Percentiles rank a stretch among this genome's conserved stretches.
phyloP scores from a whole-genome alignment of 108 stramenopile genomes.

The Fragilaria crotonensis region DNA sequence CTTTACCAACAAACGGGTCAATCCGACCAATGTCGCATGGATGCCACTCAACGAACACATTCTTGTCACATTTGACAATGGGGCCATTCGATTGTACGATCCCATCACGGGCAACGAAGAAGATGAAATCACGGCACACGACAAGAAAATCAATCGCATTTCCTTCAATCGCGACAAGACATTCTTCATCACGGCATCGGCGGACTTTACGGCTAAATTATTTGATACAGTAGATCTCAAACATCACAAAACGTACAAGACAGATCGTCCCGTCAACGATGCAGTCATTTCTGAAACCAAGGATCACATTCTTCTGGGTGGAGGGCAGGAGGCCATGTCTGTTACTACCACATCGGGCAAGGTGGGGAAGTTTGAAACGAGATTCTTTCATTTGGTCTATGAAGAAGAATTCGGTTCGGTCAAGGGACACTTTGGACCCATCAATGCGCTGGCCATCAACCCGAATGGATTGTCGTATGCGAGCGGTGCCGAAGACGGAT shows the following conservation, averaged over 20 bases:
- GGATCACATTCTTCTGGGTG: slow-evolving; percentile 96
- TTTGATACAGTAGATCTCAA: slow-evolving; percentile 88
- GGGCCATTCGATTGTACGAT: slow-evolving; percentile 85
- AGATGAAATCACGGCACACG: slow-evolving; percentile 74
- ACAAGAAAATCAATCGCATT: slow-evolving; percentile 90
- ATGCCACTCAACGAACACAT: slow-evolving; percentile 87
- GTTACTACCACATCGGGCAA: slow-evolving; percentile 98
- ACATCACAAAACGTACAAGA: slow-evolving; percentile 90
- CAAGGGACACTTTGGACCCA: slow-evolving; percentile 99
- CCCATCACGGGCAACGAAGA: slow-evolving; percentile 76
- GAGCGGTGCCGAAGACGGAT: slow-evolving; percentile 94
- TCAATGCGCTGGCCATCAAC: slow-evolving; percentile 97
- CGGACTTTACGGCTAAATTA: slow-evolving; percentile 91
- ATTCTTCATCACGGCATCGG: slow-evolving; percentile 89
- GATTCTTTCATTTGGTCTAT: slow-evolving; percentile 95
- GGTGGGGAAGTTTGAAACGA: slow-evolving; percentile 97
- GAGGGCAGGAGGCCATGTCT: slow-evolving; percentile 98
- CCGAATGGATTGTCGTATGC: slow-evolving; percentile 91
- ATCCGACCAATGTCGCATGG: slow-evolving; percentile 87
- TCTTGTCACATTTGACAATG: slow-evolving; percentile 91
- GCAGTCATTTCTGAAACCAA: slow-evolving; percentile 92
- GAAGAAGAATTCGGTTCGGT: slow-evolving; percentile 96
- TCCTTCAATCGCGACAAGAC: slow-evolving; percentile 93
- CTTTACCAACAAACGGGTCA: slow-evolving; percentile 54
- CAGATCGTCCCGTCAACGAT: slow-evolving; percentile 97